phyloP scores from a whole-genome alignment of 73 alveolate genomes.

The Paramecium primaurelia region DNA sequence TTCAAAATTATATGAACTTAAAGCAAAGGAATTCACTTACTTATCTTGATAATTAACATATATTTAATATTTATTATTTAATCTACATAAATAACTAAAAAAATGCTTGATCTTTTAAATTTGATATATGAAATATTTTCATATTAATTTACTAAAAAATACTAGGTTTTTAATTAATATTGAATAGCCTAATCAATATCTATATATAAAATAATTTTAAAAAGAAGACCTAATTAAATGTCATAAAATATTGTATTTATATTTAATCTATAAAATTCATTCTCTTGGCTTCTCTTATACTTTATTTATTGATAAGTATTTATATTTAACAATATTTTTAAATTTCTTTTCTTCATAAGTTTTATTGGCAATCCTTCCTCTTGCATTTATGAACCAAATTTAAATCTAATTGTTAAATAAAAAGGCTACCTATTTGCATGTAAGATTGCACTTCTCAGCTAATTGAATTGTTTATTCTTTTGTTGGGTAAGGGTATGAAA shows the following conservation, averaged over 20 bases:
- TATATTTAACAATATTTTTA: slow-evolving; percentile 4
- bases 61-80: not conserved
- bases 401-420: not conserved
- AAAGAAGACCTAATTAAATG: not conserved
- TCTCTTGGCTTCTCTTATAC: slow-evolving; percentile 81
- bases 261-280: slow-evolving; percentile 69
- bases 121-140: not conserved
- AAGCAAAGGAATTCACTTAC: not conserved
- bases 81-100: not conserved
- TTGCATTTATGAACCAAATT: slow-evolving; percentile 18
- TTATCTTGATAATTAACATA: not conserved
- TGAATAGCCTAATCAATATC: not conserved
- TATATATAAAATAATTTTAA: not conserved
- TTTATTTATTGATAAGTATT: not conserved
- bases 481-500: not conserved
- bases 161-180: not conserved
- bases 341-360: not conserved
- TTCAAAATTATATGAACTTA: not conserved
- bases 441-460: not conserved
- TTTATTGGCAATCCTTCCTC: slow-evolving; percentile 1
- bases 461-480: not conserved
- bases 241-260: not conserved
- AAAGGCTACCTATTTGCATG: not conserved
- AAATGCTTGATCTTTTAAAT: not conserved
- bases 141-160: too few relatives aligned